Percentiles rank a stretch among this genome's conserved stretches.
phyloP scores from a whole-genome alignment of 805 yeast species.

The Yarrowia porcina region DNA sequence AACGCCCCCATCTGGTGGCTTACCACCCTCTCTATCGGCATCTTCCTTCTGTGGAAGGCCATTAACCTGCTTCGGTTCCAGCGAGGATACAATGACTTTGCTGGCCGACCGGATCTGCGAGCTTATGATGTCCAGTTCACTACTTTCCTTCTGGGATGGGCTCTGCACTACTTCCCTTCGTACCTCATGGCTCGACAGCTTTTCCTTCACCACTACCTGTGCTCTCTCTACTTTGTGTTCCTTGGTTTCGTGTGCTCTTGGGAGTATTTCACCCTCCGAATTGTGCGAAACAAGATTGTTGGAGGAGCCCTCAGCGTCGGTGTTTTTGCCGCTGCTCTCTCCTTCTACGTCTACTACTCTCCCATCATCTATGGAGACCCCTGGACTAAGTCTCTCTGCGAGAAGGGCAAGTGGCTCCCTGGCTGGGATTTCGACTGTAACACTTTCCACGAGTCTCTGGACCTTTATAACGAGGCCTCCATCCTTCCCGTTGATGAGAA shows the following conservation, averaged over 20 bases:
- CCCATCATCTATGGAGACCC: constrained; percentile 74
- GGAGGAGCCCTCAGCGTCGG: constrained; percentile 47
- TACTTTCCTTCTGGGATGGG: constrained; percentile 63
- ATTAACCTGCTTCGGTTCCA: constrained; percentile 42
- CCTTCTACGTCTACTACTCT: constrained; percentile 58
- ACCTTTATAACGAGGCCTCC: constrained; percentile 34
- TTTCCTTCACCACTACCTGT: constrained; percentile 90
- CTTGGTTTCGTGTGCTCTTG: constrained; percentile 64
- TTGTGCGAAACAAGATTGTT: constrained; percentile 42
- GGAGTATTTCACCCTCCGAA: constrained; percentile 37
- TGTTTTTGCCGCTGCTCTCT: constrained; percentile 50
- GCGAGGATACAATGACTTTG: constrained; percentile 39
- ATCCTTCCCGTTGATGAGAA: constrained; percentile 20
- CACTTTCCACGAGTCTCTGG: constrained; percentile 42
- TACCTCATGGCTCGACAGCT: constrained; percentile 86
- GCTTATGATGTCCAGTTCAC: constrained; percentile 41
- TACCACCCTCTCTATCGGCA: constrained; percentile 39
- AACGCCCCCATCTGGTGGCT: constrained; percentile 58
- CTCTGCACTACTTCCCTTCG: constrained; percentile 68
- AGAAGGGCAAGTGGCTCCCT: constrained; percentile 52
- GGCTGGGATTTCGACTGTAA: constrained; percentile 91
- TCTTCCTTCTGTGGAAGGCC: constrained; percentile 34
- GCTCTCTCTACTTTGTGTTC: constrained; percentile 85
- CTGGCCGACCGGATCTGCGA: constrained; percentile 33
- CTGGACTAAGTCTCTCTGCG: constrained; percentile 75